Evolutionary conservation across 805 yeast genomes (phyloP), one percentile per base, ranked within the genome.

Genomic region (Cyberlindnera saturnus): DNA sequence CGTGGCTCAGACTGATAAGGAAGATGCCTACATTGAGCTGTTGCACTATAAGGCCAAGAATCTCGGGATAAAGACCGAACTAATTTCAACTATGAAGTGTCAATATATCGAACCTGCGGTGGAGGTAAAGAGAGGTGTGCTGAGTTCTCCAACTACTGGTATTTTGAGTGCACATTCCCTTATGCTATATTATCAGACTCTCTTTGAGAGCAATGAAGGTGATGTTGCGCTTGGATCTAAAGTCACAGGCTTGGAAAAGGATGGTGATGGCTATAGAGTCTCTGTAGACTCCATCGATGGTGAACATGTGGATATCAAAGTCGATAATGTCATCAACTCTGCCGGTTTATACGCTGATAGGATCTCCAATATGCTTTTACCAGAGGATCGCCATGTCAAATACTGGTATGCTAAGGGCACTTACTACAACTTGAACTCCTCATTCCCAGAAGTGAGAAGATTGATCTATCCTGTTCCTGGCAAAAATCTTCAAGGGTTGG

Each of bases 331-430:
- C 4, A 69, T 89, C 41, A 89, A 90, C 56, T 69, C 86, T 35
- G 95, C 93, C 0, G 97, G 97, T 0, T 66, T 85, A 23, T 70
- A 77, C 51, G 95, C 96, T 1, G 85, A 84, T 6, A 61, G 63
- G n/a, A 63, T 89, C 1, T 74, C 91, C 13, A 86, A 86, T 51
- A 53, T 84, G 73, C 55, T 89, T 13, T 64, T 86, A 2, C 95
- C 95, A 1, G 41, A 54, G 18, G 78, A 76, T 0, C 64, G 86
- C 32, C 82, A 82, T 28, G 60, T 77, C 35, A 67, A 66, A 28
- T 75, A 82, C 9, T 76, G 70, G 53, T 89, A 76, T 59, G 96
- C 91, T 11, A 90, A 87, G 61, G 97, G 97, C 0, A 86, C 81
- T 50, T 89, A 90, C 60, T 90, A 74, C 56, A 66, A 82, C 4